These are phyloP conservation scores for Phytophthora tentaculata DNA, from an alignment of 352 stramenopile genomes.

Conservation along the genomic window DNA sequence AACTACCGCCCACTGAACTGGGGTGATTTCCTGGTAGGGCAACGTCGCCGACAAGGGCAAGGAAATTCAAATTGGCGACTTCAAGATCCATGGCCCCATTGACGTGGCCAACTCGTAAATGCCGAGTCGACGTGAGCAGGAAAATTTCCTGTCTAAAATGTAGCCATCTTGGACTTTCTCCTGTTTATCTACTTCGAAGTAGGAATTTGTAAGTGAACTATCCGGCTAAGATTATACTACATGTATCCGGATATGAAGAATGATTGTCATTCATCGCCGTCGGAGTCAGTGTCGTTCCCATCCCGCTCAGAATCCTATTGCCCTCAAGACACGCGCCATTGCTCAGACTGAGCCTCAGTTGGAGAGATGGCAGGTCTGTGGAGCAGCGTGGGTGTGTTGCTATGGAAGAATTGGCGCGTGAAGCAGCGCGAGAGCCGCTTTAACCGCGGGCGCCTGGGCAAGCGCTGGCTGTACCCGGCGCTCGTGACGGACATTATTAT, in stretches of 20 bases:
- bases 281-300: constrained; percentile 14
- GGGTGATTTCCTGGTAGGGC: constrained; percentile 91
- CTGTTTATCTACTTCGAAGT: too few species aligned
- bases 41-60: constrained; percentile 89
- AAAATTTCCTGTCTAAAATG: not conserved
- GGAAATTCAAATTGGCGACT: constrained; percentile 94
- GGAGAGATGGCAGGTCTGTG: constrained; percentile 30
- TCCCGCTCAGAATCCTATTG: constrained; percentile 14
- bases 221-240: too few species aligned
- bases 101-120: constrained; percentile 17
- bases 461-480: constrained; percentile 68
- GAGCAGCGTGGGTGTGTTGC: constrained; percentile 57
- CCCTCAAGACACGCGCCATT: constrained; percentile 4
- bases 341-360: too few species aligned
- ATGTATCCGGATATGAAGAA: not conserved
- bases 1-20: constrained; percentile 83
- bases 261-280: too few species aligned
- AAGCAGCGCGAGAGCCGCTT: constrained; percentile 82
- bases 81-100: constrained; percentile 26
- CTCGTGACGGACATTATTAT: constrained; percentile 75
- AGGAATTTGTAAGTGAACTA: too few species aligned
- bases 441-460: constrained; percentile 47
- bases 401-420: constrained; percentile 86
- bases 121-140: too few species aligned
- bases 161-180: constrained; percentile 5